Evolutionary conservation across 2,329 filamentous ascomycete species (phyloP), one percentile per base, ranked within the genome.

Genomic region (Laburnicola sp.): DNA sequence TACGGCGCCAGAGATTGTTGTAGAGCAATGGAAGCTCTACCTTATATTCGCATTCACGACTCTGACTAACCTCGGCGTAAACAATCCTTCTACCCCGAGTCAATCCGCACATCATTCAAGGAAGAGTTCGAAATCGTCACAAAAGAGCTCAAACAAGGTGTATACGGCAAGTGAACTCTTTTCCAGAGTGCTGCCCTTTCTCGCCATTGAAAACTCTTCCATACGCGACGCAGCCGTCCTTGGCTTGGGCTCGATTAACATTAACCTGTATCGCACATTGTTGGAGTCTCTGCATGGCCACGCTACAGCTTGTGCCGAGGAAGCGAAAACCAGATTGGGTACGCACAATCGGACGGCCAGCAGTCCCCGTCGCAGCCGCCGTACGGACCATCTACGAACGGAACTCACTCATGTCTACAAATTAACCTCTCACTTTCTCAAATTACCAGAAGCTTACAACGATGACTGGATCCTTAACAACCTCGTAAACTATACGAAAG

Each of bases 11-110:
- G 91, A 96, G 63, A 85, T 96, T 22, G 80, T 97, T 50, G 85
- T 99, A 51, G 95, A 97, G 72, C 94, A 99, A 70, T 99, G 93
- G 93, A 97, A 97, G 73, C 78, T 97, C 2, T 97, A 97, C 70
- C 80, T 99, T 25, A 92, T 97, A 48, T 97, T 99, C 75, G 94
- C 93, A 7, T 99, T 95, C 74, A 96, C 93, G 7, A 97, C 94
- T 0, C 79, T 99, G 50, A 92, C 89, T 32, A 94, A 94, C 59
- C 83, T 90, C 7, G 91, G 91, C 7, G 48, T 57, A 28, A 63
- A 53, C 21, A 84, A 79, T 21, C 79, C 83, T 22, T 83, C 85
- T 48, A 78, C 86, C 27, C 77, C 80, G 9, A 73, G 77, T 5
- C 80, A 80, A 61, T 81, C 81, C 54, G 80, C 81, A 32, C 88